These are phyloP conservation scores for Trametes villosa DNA, from an alignment of 768 basidiomycete genomes.

Conservation along the genomic window DNA sequence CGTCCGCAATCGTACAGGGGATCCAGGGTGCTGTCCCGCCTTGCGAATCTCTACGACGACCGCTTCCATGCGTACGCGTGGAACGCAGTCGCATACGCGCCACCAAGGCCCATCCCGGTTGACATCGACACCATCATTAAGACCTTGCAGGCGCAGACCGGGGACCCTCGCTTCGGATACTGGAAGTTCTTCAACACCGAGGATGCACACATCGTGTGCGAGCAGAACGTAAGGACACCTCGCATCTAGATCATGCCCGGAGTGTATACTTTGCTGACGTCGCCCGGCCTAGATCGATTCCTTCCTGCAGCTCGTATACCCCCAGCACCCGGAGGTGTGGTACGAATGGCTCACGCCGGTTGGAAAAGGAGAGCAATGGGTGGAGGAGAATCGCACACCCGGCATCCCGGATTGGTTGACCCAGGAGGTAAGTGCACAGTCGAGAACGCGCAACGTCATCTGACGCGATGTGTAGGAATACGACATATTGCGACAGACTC, in stretches of 20 bases:
- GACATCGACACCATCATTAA: conserved; percentile 34
- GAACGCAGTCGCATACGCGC: conserved; percentile 38
- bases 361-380: conserved; percentile 39
- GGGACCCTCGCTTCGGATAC: conserved; percentile 41
- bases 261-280: no score
- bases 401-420: conserved; percentile 37
- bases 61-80: conserved; percentile 47
- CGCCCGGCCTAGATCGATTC: conserved; percentile 40
- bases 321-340: conserved; percentile 40
- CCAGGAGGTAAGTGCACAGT: conserved; percentile 31
- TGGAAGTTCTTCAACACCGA: conserved; percentile 35
- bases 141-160: conserved; percentile 21
- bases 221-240: conserved; percentile 1
- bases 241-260: neutral
- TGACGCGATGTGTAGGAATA: conserved; percentile 28
- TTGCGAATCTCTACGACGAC: conserved; percentile 34
- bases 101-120: conserved; percentile 29
- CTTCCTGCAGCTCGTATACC: conserved; percentile 40
- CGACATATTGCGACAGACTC: conserved; percentile 19
- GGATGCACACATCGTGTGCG: conserved; percentile 1
- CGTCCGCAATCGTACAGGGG: no score
- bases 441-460: no score
- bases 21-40: neutral
- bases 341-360: conserved; percentile 38
- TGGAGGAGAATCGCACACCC: conserved; percentile 31